Percentiles rank a stretch among this genome's conserved stretches.
Conservation (phyloP, 2,329 filamentous ascomycete genomes). For the Domatiomyces catenatus region DNA sequence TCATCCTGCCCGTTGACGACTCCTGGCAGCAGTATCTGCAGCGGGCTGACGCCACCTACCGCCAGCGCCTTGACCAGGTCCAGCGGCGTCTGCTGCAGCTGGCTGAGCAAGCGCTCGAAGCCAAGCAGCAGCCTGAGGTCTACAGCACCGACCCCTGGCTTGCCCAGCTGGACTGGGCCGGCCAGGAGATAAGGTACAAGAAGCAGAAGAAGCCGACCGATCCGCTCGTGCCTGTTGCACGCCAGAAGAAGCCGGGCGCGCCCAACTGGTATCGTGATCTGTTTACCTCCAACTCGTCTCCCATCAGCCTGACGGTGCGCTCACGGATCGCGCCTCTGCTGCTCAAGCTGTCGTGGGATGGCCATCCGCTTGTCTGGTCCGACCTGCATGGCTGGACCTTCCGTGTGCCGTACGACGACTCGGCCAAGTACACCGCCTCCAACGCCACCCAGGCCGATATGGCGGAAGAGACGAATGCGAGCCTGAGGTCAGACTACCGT, state of each 20-base stretch:
- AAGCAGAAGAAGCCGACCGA: conserved; percentile 83
- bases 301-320: conserved; percentile 66
- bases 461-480: conserved; percentile 53
- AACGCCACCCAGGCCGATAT: conserved; percentile 64
- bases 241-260: conserved; percentile 89
- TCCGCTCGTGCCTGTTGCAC: conserved; percentile 56
- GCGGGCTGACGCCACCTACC: conserved; percentile 74
- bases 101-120: conserved; percentile 58
- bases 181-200: conserved; percentile 77
- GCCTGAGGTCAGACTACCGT: conserved; percentile 48
- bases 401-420: conserved; percentile 49
- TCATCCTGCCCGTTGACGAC: conserved; percentile 78
- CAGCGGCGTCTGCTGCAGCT: conserved; percentile 57
- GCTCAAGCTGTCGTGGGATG: conserved; percentile 74
- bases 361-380: conserved; percentile 81
- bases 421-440: conserved; percentile 50
- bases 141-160: conserved; percentile 81
- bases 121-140: conserved; percentile 52
- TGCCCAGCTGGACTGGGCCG: conserved; percentile 85
- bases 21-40: conserved; percentile 75
- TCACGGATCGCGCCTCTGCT: conserved; percentile 77
- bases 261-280: conserved; percentile 93
- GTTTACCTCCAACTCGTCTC: conserved; percentile 51
- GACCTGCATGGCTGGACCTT: conserved; percentile 90
- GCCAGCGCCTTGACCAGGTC: conserved; percentile 60